A percentile compares a stretch with the other conserved stretches of the same genome.
These are phyloP conservation scores for Vitis labrusca DNA, from an alignment of 164 flowering plant genomes.

Conservation along the genomic window DNA sequence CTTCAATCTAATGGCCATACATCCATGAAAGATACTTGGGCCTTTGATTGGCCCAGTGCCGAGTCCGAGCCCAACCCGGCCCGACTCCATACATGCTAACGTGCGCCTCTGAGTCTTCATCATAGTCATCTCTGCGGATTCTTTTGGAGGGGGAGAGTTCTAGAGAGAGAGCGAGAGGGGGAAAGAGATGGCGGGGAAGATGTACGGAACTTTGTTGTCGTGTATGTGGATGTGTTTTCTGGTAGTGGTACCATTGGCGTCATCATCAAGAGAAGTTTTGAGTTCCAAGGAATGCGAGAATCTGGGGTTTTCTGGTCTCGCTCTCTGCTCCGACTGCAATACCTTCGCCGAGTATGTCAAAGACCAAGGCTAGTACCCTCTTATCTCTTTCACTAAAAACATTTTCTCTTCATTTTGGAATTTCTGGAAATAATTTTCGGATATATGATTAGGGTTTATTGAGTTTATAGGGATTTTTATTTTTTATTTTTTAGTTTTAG, in stretches of 20 bases:
- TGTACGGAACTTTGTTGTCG: background rate
- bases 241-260: background rate
- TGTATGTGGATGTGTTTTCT: background rate
- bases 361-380: slow-evolving; percentile 47
- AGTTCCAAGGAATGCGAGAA: slow-evolving; percentile 74
- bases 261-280: slow-evolving; percentile 33
- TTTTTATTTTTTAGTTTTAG: no score
- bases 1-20: no score
- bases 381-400: background rate
- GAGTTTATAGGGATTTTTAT: no score
- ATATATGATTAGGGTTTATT: no score
- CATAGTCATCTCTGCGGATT: no score
- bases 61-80: no score
- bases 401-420: background rate
- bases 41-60: no score
- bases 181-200: background rate
- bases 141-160: no score
- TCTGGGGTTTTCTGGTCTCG: slow-evolving; percentile 87
- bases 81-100: no score
- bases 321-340: slow-evolving; percentile 91
- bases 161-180: slow-evolving; percentile 8
- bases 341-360: slow-evolving; percentile 81
- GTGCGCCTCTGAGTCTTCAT: no score
- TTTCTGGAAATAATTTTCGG: background rate
- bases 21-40: no score